Evolutionary conservation across 202 grass and related monocot species (phyloP).

Genomic region (Carex sylvatica): DNA sequence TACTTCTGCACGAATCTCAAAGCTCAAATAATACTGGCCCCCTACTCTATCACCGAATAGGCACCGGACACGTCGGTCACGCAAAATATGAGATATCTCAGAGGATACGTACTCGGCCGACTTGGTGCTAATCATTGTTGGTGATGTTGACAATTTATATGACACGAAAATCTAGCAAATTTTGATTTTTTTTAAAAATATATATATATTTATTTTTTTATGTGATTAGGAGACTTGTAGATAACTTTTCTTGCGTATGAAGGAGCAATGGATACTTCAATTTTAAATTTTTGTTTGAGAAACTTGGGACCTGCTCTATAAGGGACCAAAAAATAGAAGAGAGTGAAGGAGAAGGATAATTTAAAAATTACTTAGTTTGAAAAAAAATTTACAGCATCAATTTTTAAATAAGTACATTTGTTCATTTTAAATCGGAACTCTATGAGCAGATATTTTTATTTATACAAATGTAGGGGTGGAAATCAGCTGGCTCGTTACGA

Average conservation of each 20-base stretch:
- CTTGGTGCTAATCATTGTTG: background rate
- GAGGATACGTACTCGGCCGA: no score
- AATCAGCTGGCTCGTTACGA: no score
- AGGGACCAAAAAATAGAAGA: background rate
- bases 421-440: background rate
- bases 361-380: background rate
- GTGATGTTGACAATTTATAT: conserved; percentile 16
- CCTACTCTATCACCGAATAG: no score
- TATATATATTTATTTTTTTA: background rate
- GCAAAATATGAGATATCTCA: no score
- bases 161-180: background rate
- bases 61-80: no score
- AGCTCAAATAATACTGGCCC: no score
- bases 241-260: background rate
- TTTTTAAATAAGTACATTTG: background rate
- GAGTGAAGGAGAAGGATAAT: background rate
- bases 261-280: background rate
- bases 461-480: no score
- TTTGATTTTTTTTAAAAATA: background rate
- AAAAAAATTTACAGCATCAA: background rate
- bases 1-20: no score
- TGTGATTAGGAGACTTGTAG: background rate
- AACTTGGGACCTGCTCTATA: background rate
- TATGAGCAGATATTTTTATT: no score
- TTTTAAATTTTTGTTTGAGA: background rate